Evolutionary conservation across 2,329 filamentous ascomycete species (phyloP).

Genomic region (Epichloe amarillans): DNA sequence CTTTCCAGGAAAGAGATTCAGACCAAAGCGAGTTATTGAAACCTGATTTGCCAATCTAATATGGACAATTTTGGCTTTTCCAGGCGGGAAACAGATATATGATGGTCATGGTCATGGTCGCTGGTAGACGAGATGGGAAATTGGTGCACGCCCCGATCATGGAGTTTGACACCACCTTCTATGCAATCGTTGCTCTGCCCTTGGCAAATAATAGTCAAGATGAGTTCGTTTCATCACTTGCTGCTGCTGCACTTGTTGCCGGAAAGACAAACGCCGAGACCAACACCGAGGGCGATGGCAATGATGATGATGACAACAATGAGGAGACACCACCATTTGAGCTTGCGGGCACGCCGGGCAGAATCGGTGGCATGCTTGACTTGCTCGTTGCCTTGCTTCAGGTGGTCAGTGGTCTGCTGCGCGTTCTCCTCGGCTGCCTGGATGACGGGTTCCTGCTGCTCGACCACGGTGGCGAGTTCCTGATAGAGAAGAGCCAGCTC

Average conservation of each 20-base stretch:
- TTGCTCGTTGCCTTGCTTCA: constrained; percentile 56
- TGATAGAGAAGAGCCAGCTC: constrained; percentile 60
- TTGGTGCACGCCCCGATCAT: background rate
- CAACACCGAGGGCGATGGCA: constrained; percentile 40
- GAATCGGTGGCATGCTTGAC: constrained; percentile 54
- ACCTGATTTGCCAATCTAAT: background rate
- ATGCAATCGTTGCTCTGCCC: background rate
- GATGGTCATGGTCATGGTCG: background rate
- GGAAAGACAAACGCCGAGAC: constrained; percentile 33
- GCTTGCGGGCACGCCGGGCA: constrained; percentile 53
- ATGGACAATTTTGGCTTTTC: background rate
- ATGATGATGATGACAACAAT: constrained; percentile 46
- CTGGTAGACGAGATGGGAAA: too few relatives aligned
- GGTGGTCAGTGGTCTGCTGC: constrained; percentile 49
- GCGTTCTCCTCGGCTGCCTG: constrained; percentile 51
- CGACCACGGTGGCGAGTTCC: constrained; percentile 61
- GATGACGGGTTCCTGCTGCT: constrained; percentile 56
- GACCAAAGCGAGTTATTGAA: background rate
- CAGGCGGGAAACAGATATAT: background rate
- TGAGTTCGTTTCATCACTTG: background rate
- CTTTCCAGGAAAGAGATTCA: background rate
- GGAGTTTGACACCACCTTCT: background rate
- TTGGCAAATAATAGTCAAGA: background rate
- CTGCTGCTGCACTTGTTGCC: constrained; percentile 9
- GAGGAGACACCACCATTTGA: constrained; percentile 71